Conservation (phyloP, 2,329 filamentous ascomycete species). For the Cercospora sp. region DNA sequence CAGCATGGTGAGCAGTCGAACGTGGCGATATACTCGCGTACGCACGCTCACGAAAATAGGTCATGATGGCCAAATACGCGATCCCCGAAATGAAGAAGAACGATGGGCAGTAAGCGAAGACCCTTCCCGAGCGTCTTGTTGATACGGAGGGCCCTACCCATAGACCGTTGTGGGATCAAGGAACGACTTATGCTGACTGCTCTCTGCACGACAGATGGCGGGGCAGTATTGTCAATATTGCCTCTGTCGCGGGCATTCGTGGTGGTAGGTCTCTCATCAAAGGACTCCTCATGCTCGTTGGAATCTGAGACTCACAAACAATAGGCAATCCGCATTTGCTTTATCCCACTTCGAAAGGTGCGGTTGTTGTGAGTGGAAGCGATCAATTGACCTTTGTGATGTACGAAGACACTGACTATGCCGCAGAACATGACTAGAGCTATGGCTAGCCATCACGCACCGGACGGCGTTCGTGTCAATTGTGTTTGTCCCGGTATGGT, state of each 20-base stretch:
- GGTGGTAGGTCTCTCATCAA: conserved; percentile 37
- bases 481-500: conserved; percentile 58
- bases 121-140: background rate
- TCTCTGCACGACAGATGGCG: conserved; percentile 31
- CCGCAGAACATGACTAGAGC: conserved; percentile 54
- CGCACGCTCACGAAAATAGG: background rate
- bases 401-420: background rate
- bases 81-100: conserved; percentile 63
- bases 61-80: conserved; percentile 62
- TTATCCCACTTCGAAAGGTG: conserved; percentile 57
- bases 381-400: background rate
- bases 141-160: background rate
- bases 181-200: background rate
- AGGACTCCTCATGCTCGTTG: background rate
- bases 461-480: conserved; percentile 55
- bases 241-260: conserved; percentile 59
- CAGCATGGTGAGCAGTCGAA: conserved; percentile 54
- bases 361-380: conserved; percentile 46
- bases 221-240: conserved; percentile 63
- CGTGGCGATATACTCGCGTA: too few relatives aligned
- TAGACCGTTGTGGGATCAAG: background rate
- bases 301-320: background rate
- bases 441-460: conserved; percentile 58
- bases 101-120: conserved; percentile 40
- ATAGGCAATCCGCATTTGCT: conserved; percentile 53